phyloP scores from a whole-genome alignment of 2,329 filamentous ascomycete genomes.

The Hypoxylon sp. region DNA sequence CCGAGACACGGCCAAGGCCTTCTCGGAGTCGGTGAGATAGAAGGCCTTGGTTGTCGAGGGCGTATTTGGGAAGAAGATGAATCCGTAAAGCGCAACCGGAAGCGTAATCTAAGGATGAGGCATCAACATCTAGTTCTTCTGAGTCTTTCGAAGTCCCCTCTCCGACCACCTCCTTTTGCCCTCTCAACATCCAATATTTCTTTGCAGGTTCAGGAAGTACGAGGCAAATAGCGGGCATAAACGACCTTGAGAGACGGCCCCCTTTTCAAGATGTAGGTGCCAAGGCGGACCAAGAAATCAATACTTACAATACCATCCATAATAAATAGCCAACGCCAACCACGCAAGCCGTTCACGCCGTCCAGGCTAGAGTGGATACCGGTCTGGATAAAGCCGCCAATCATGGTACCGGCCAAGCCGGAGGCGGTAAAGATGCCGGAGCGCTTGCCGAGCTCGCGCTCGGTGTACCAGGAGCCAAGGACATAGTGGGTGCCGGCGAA shows the following conservation, averaged over 20 bases:
- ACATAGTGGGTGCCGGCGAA: constrained; percentile 68
- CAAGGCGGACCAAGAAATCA: neutral
- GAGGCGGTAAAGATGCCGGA: constrained; percentile 68
- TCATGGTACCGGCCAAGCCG: constrained; percentile 67
- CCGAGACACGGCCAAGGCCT: constrained; percentile 49
- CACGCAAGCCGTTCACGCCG: constrained; percentile 57
- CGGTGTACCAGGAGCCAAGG: constrained; percentile 68
- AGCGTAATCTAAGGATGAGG: constrained; percentile 53
- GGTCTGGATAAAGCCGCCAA: constrained; percentile 68
- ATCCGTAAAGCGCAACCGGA: constrained; percentile 63
- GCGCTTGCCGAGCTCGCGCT: constrained; percentile 67
- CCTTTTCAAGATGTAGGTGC: neutral
- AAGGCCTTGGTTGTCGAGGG: constrained; percentile 57
- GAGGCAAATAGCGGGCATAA: neutral
- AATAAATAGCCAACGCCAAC: constrained; percentile 63
- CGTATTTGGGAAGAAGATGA: constrained; percentile 62
- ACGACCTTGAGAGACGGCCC: neutral
- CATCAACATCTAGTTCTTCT: constrained; percentile 1
- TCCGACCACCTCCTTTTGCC: too few relatives aligned
- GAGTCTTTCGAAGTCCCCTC: neutral
- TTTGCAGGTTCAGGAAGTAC: neutral
- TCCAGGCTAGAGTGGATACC: constrained; percentile 57
- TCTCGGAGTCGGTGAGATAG: constrained; percentile 54
- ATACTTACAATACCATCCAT: constrained; percentile 37
- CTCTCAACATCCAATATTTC: neutral